Evolutionary conservation across 1,284 basidiomycete genomes (phyloP), one percentile per base, ranked within the genome.

Genomic region (Malassezia obtusa): DNA sequence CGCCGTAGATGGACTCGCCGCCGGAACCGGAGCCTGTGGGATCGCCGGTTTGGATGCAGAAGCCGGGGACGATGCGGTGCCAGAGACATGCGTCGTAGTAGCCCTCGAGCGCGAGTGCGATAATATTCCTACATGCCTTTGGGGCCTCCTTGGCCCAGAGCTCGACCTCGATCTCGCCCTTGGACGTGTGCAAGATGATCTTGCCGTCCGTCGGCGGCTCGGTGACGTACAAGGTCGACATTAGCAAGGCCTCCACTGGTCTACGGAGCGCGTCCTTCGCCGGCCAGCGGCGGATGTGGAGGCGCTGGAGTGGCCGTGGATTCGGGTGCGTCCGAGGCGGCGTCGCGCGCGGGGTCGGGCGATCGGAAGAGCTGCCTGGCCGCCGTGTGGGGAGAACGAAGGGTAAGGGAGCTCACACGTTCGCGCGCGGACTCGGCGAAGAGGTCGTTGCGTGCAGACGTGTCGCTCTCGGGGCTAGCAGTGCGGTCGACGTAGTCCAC

Each of bases 121-220:
- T 78, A 75, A 92, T 89, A 77, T 96, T 98, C 38, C 90, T 82
- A 68, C 87, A 91, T 72, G 94, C 80, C 77, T 87, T 88, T 0
- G 92, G 92, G 17, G 87, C 83, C 82, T 98, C 89, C 82, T 86
- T 89, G 17, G 87, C 82, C 89, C 91, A 98, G 50, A 98, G 78
- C 71, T 96, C 92, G 43, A 96, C 84, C 70, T 78, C 59, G 24
- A 64, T 56, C 45, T 58, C 52, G 37, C 68, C 71, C 12, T 82
- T 84, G 1, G 89, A 89, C 0, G 92, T 96, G 59, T 88, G 82
- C 43, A 98, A 79, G 36, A 94, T 82, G 49, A 94, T 85, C 58
- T 86, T 83, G 57, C 88, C 89, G 52, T 83, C 80, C 0, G 88
- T 89, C 19, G 88, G 65, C n/a, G 68, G 68, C 45, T 72, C 68